phyloP scores from a whole-genome alignment of 257 asterid genomes.

The Leptodermis oblonga region DNA sequence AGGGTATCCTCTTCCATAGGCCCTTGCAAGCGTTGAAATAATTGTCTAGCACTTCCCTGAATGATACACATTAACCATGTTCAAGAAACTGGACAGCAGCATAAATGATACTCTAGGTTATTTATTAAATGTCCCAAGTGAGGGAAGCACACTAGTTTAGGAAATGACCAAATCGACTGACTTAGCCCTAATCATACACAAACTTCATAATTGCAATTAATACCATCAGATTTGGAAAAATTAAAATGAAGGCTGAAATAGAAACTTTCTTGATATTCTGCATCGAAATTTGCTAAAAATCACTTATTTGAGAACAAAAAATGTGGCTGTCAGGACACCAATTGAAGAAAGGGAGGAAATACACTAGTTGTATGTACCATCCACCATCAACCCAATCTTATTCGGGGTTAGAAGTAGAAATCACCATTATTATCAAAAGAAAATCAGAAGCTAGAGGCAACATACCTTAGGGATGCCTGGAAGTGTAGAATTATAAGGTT shows the following conservation, averaged over 20 bases:
- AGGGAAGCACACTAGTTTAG: too few species aligned
- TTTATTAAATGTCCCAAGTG: too few species aligned
- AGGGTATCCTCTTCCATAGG: constrained; percentile 95
- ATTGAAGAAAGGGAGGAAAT: too few species aligned
- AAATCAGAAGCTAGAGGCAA: constrained; percentile 6
- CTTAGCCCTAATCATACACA: too few species aligned
- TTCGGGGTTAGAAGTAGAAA: not conserved
- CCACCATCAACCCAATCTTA: constrained; percentile 13
- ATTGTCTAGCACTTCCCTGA: constrained; percentile 96
- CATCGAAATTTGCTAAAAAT: too few species aligned
- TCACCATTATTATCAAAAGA: not conserved
- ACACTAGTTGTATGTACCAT: not conserved
- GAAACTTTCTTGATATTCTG: too few species aligned
- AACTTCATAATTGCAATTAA: too few species aligned
- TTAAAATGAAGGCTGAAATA: too few species aligned
- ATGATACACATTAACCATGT: constrained; percentile 28
- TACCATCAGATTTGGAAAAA: too few species aligned
- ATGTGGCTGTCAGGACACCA: too few species aligned
- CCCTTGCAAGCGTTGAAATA: constrained; percentile 91
- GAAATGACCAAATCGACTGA: too few species aligned
- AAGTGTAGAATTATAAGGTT: constrained; percentile 81
- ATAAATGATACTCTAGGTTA: not conserved
- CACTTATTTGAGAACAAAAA: too few species aligned
- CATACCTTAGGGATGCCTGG: constrained; percentile 97
- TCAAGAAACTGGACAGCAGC: not conserved